phyloP scores from a whole-genome alignment of 805 yeast genomes.

The Candida maris region DNA sequence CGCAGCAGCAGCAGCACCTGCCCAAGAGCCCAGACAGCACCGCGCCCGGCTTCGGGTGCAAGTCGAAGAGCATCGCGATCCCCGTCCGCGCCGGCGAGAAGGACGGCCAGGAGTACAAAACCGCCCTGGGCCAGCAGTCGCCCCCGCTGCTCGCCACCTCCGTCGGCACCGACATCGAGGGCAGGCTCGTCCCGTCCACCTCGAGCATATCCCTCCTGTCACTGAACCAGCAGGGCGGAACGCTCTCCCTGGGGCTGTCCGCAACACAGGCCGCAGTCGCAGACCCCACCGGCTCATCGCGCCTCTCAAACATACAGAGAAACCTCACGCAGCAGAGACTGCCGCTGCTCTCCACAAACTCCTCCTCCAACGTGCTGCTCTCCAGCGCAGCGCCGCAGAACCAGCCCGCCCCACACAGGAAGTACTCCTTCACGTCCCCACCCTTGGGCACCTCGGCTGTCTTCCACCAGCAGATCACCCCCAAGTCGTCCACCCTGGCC shows the following conservation, averaged over 20 bases:
- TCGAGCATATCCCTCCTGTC: conserved; percentile 35
- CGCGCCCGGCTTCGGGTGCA: too few relatives aligned
- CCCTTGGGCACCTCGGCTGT: conserved; percentile 7
- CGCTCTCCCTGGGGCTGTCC: neutral
- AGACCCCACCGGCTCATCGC: neutral
- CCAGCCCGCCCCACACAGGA: conserved; percentile 11
- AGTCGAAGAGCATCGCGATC: conserved; percentile 11
- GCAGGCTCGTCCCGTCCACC: conserved; percentile 33
- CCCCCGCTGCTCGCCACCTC: conserved; percentile 35
- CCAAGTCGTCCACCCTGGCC: neutral
- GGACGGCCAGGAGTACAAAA: neutral
- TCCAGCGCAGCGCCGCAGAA: conserved; percentile 7
- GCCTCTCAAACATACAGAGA: conserved; percentile 16
- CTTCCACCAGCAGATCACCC: conserved; percentile 3
- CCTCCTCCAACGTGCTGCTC: conserved; percentile 5
- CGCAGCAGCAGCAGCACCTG: too few relatives aligned
- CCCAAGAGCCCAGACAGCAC: too few relatives aligned
- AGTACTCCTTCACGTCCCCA: conserved; percentile 21
- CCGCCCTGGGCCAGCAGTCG: conserved; percentile 19
- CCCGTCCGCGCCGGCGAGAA: conserved; percentile 4
- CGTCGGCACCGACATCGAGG: conserved; percentile 31
- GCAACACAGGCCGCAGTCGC: neutral
- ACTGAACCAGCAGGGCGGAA: conserved; percentile 24
- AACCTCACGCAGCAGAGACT: conserved; percentile 19
- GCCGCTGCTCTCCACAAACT: conserved; percentile 10